phyloP scores from a whole-genome alignment of 2,329 filamentous ascomycete genomes.

The Arthroderma sp. region DNA sequence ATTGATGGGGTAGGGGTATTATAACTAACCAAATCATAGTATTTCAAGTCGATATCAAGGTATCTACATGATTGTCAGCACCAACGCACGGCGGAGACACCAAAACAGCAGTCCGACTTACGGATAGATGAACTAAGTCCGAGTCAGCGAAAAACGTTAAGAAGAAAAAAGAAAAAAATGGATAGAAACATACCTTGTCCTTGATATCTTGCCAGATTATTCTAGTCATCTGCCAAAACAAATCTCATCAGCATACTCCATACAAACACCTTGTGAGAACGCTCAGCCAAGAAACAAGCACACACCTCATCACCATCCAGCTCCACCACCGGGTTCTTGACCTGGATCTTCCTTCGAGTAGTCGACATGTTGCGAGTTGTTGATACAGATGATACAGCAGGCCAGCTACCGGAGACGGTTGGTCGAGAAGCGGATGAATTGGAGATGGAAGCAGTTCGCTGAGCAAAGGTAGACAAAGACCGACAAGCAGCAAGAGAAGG shows the following conservation, averaged over 20 bases:
- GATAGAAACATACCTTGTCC: constrained; percentile 52
- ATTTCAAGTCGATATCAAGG: constrained; percentile 95
- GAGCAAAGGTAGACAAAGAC: neutral
- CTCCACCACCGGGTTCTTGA: constrained; percentile 98
- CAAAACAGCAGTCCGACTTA: constrained; percentile 20
- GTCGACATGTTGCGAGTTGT: constrained; percentile 34
- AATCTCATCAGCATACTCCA: constrained; percentile 2
- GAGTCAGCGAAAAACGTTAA: constrained; percentile 5
- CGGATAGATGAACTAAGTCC: constrained; percentile 65
- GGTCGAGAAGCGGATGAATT: constrained; percentile 9
- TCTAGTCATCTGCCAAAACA: constrained; percentile 63
- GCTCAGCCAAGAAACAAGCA: neutral
- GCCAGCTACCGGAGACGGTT: constrained; percentile 5
- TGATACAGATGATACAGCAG: constrained; percentile 2
- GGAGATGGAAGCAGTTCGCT: constrained; percentile 16
- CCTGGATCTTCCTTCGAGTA: constrained; percentile 75
- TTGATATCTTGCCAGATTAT: constrained; percentile 99
- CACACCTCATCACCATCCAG: constrained; percentile 65
- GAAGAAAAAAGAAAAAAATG: constrained; percentile 4
- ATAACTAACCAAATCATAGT: constrained; percentile 61
- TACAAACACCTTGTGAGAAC: neutral
- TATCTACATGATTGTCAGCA: constrained; percentile 38
- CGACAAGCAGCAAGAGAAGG: constrained; percentile 13
- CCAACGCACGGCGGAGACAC: neutral
- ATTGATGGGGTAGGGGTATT: neutral